Conservation (phyloP, 352 stramenopile species). For the Phytophthora cactorum region DNA sequence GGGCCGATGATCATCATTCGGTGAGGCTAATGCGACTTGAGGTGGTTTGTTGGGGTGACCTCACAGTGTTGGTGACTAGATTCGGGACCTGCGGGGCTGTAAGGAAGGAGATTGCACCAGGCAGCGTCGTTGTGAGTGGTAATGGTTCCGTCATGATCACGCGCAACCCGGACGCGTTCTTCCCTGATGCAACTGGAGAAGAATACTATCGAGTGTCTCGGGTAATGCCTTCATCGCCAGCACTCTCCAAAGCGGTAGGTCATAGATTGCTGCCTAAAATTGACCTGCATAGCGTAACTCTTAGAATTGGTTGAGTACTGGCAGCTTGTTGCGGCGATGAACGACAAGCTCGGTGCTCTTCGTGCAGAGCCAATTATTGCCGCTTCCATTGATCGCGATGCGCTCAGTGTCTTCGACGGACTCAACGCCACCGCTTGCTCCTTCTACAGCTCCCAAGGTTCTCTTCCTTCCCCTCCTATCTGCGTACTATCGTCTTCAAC, state of each 20-base stretch:
- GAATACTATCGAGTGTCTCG: conserved; percentile 43
- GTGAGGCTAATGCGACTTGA: conserved; percentile 4
- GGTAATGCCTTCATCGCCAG: conserved; percentile 39
- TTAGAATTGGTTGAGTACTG: background rate
- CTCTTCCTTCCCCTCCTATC: background rate
- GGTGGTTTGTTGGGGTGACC: background rate
- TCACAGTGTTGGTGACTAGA: conserved; percentile 3
- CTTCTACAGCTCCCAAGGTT: conserved; percentile 81
- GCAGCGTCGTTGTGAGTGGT: conserved; percentile 59
- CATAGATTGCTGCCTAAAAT: background rate
- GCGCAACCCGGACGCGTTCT: conserved; percentile 63
- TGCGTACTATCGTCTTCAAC: too few relatives aligned
- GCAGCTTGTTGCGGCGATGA: conserved; percentile 40
- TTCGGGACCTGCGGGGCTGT: conserved; percentile 70
- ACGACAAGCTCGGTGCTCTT: conserved; percentile 25
- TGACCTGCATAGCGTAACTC: background rate
- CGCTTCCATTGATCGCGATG: conserved; percentile 21
- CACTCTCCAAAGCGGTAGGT: conserved; percentile 39
- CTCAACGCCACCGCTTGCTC: conserved; percentile 68
- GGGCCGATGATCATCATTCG: conserved; percentile 65
- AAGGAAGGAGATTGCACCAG: conserved; percentile 40
- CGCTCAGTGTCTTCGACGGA: conserved; percentile 42
- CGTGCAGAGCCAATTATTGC: conserved; percentile 23
- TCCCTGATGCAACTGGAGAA: conserved; percentile 27
- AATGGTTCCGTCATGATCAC: conserved; percentile 52